Percentiles rank a stretch among this genome's conserved stretches.
These are phyloP conservation scores for Trichophyton equinum DNA, from an alignment of 2,329 filamentous ascomycete species.

Conservation along the genomic window DNA sequence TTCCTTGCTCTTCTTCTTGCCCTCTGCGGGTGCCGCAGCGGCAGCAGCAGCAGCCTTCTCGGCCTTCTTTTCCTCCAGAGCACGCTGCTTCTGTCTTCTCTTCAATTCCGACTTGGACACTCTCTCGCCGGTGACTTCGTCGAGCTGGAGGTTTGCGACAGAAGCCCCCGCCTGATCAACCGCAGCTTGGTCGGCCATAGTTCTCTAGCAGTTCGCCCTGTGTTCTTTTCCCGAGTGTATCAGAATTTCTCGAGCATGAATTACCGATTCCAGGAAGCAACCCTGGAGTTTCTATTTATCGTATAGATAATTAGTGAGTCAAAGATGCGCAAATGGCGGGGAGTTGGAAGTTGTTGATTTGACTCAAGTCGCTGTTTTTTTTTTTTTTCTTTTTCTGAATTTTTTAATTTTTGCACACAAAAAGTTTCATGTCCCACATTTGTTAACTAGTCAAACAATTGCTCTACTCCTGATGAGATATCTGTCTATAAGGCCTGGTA, in stretches of 20 bases:
- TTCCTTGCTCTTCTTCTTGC: slow-evolving; percentile 45
- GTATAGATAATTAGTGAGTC: neutral
- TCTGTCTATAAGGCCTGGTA: too few species aligned
- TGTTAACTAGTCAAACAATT: neutral
- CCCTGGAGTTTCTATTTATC: neutral
- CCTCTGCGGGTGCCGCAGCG: slow-evolving; percentile 14
- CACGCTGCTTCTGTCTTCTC: slow-evolving; percentile 84
- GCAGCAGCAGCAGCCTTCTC: slow-evolving; percentile 63
- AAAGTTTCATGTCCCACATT: neutral
- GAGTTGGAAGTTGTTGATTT: neutral
- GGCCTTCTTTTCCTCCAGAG: slow-evolving; percentile 77
- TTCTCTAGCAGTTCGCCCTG: neutral
- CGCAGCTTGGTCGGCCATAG: slow-evolving; percentile 2
- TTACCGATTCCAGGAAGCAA: neutral
- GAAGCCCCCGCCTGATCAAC: slow-evolving; percentile 32
- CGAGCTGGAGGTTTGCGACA: slow-evolving; percentile 64
- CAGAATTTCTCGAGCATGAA: neutral
- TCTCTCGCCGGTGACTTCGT: slow-evolving; percentile 85
- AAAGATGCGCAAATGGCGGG: slow-evolving; percentile 1
- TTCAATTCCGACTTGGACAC: slow-evolving; percentile 81
- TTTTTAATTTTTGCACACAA: slow-evolving; percentile 2
- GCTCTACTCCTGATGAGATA: neutral
- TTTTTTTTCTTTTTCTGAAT: too few species aligned
- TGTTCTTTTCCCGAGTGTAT: neutral
- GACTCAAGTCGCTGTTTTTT: neutral